A percentile compares a stretch with the other conserved stretches of the same genome.
Evolutionary conservation across 2,329 filamentous ascomycete species (phyloP).

Genomic region (Alternaria sp.): DNA sequence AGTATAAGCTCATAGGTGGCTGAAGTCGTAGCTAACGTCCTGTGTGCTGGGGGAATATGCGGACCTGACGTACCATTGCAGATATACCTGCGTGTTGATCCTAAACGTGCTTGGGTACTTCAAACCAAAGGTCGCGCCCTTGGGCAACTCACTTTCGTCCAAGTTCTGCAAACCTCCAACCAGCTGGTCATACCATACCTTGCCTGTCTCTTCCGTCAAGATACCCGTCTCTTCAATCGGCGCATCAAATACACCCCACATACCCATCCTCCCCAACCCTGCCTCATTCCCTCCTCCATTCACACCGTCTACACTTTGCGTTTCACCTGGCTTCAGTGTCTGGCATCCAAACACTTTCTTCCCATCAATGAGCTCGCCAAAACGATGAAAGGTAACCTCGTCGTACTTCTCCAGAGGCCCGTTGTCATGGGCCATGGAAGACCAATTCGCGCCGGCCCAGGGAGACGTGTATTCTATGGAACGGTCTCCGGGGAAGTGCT

Average conservation of each 20-base stretch:
- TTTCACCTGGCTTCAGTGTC: constrained; percentile 25
- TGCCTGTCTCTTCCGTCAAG: constrained; percentile 50
- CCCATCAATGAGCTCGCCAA: constrained; percentile 38
- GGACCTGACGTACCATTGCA: constrained; percentile 44
- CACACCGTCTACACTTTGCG: background rate
- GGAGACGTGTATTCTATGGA: constrained; percentile 90
- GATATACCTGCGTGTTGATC: constrained; percentile 51
- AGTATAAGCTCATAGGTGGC: background rate
- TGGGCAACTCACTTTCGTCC: constrained; percentile 41
- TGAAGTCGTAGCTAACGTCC: background rate
- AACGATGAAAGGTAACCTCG: constrained; percentile 42
- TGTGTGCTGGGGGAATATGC: background rate
- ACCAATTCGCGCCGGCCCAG: constrained; percentile 84
- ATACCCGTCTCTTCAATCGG: constrained; percentile 45
- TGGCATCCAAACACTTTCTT: constrained; percentile 31
- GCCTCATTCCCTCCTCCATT: constrained; percentile 30
- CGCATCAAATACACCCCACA: constrained; percentile 45
- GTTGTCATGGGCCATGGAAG: constrained; percentile 61
- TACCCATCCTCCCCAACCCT: constrained; percentile 38
- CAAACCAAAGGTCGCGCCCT: constrained; percentile 50
- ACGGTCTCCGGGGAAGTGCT: constrained; percentile 94
- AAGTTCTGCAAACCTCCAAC: constrained; percentile 50
- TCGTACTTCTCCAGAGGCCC: constrained; percentile 46
- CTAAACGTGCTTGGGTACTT: constrained; percentile 50
- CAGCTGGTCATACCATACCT: constrained; percentile 55